phyloP scores from a whole-genome alignment of 768 basidiomycete genomes.

The Psilocybe tampanensis region DNA sequence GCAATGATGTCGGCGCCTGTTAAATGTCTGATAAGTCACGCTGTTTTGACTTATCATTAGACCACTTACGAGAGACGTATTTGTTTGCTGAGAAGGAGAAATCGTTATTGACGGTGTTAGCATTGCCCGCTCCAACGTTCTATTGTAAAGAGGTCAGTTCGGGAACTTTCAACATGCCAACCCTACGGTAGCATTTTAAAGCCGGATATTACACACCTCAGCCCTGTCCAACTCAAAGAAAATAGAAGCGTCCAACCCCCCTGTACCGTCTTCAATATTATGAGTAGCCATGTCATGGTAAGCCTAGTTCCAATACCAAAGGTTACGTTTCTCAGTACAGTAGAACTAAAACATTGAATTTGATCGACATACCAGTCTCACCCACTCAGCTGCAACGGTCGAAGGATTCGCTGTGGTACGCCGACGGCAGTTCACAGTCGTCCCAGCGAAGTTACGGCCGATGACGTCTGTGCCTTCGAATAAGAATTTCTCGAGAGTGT shows the following conservation, averaged over 20 bases:
- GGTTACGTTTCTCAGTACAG: background rate
- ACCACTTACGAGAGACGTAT: no score
- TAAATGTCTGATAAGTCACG: background rate
- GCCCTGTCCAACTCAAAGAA: no score
- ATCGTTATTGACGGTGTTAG: slow-evolving; percentile 28
- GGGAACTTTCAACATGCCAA: background rate
- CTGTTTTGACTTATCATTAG: slow-evolving; percentile 32
- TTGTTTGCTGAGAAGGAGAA: slow-evolving; percentile 33
- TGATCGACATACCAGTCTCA: slow-evolving; percentile 12
- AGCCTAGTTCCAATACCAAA: slow-evolving; percentile 23
- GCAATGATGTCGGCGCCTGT: slow-evolving; percentile 43
- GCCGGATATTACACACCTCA: slow-evolving; percentile 43
- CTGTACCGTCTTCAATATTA: slow-evolving; percentile 36
- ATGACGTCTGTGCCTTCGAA: no score
- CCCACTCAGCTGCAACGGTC: slow-evolving; percentile 15
- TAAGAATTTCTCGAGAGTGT: no score
- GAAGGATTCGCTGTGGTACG: no score
- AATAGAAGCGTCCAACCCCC: no score
- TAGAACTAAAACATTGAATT: background rate
- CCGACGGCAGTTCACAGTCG: no score
- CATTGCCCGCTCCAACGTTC: slow-evolving; percentile 43
- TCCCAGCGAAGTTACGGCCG: no score
- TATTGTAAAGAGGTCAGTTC: slow-evolving; percentile 12
- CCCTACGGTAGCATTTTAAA: slow-evolving; percentile 10
- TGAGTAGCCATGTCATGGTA: slow-evolving; percentile 47